Evolutionary conservation across 768 basidiomycete species (phyloP).

Genomic region (Suillus ampliporus): DNA sequence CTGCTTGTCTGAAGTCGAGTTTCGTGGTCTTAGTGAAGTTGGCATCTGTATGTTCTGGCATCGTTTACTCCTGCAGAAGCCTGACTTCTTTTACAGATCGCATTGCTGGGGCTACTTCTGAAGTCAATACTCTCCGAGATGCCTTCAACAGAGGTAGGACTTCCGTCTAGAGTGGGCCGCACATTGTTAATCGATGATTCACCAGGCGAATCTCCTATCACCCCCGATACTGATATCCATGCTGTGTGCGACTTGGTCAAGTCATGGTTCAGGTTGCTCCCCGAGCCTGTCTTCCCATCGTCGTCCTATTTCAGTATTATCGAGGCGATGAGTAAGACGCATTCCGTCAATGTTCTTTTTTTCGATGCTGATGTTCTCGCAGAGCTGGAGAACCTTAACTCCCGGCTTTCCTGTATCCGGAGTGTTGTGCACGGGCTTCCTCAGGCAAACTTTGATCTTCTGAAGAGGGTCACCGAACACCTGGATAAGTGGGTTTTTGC

Average conservation of each 20-base stretch:
- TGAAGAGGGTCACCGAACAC: constrained; percentile 81
- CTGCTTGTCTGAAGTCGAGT: constrained; percentile 73
- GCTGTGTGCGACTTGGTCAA: constrained; percentile 85
- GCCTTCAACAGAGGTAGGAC: constrained; percentile 72
- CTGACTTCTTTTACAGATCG: constrained; percentile 58
- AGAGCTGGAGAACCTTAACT: constrained; percentile 76
- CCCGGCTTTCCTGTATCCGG: constrained; percentile 67
- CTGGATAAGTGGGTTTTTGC: constrained; percentile 63
- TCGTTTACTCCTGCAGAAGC: neutral
- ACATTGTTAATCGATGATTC: neutral
- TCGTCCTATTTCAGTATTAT: constrained; percentile 71
- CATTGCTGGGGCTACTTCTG: constrained; percentile 75
- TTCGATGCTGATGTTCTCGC: constrained; percentile 19
- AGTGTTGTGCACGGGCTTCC: constrained; percentile 72
- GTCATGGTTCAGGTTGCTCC: constrained; percentile 84
- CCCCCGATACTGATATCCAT: constrained; percentile 71
- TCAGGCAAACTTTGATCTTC: constrained; percentile 74
- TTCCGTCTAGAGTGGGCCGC: neutral
- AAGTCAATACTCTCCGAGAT: constrained; percentile 72
- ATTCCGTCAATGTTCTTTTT: constrained; percentile 1
- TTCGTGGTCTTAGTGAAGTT: constrained; percentile 77
- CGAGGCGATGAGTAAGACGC: constrained; percentile 67
- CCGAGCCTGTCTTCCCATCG: constrained; percentile 79
- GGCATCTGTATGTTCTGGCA: constrained; percentile 71
- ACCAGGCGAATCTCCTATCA: constrained; percentile 64